Evolutionary conservation across 225 moss, liverwort and hornwort species (phyloP).

Genomic region (Anthoceros angustus): DNA sequence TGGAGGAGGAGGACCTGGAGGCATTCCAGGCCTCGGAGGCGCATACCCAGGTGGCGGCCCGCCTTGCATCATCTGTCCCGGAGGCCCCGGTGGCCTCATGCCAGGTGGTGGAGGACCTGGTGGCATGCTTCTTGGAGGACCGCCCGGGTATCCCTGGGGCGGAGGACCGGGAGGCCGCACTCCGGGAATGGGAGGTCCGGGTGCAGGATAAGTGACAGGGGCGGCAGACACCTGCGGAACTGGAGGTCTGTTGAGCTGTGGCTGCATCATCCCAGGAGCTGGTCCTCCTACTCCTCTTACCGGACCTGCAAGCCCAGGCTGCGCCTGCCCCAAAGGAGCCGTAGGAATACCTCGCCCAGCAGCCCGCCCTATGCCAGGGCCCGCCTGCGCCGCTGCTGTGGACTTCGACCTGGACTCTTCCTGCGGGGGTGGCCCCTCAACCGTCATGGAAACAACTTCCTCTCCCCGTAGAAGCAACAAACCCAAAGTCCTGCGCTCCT

Average conservation of each 20-base stretch:
- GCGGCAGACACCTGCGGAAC: conserved; percentile 80
- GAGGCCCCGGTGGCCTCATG: conserved; percentile 30
- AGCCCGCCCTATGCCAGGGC: conserved; percentile 82
- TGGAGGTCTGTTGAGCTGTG: conserved; percentile 53
- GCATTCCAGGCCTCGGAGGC: conserved; percentile 46
- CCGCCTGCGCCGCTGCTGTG: conserved; percentile 58
- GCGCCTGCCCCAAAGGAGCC: conserved; percentile 73
- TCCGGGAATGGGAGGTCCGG: conserved; percentile 48
- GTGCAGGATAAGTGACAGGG: conserved; percentile 59
- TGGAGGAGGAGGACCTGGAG: conserved; percentile 42
- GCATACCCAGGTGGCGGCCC: conserved; percentile 59
- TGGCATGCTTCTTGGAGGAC: conserved; percentile 26
- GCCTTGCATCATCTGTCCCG: conserved; percentile 28
- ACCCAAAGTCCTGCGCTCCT: conserved; percentile 77
- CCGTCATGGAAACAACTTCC: conserved; percentile 92
- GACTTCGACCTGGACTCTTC: conserved; percentile 90
- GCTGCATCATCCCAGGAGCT: conserved; percentile 97
- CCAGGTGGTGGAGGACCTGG: conserved; percentile 21
- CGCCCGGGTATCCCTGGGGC: conserved; percentile 22
- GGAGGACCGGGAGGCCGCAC: conserved; percentile 36
- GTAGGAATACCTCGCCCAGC: conserved; percentile 92
- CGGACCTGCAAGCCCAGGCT: conserved; percentile 81
- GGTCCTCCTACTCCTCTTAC: conserved; percentile 89
- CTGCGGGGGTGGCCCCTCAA: conserved; percentile 94
- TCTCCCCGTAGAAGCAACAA: conserved; percentile 76